Evolutionary conservation across 192 early-diverging fungal genomes (phyloP).

Genomic region (Cetraspora pellucida): DNA sequence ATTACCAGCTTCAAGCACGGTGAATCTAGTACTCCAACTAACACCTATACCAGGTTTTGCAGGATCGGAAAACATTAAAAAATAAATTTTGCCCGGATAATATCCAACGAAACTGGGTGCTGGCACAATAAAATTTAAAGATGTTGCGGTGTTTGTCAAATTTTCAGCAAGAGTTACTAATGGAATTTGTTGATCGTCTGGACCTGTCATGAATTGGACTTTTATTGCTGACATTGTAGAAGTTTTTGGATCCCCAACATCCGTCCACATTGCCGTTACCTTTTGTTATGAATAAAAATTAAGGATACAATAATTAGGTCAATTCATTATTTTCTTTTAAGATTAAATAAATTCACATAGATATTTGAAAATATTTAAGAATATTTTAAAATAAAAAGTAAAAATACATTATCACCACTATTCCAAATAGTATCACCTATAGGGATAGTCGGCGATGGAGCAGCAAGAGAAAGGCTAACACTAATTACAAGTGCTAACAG

Average conservation of each 20-base stretch:
- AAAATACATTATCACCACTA: too few relatives aligned
- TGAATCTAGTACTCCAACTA: conserved; percentile 15
- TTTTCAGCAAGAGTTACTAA: background rate
- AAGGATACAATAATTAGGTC: too few relatives aligned
- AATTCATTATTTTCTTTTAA: too few relatives aligned
- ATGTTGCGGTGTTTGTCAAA: background rate
- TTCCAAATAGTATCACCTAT: too few relatives aligned
- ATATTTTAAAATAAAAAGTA: too few relatives aligned
- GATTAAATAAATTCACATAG: too few relatives aligned
- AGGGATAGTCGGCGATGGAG: too few relatives aligned
- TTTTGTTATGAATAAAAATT: background rate
- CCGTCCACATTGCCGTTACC: background rate
- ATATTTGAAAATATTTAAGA: too few relatives aligned
- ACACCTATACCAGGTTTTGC: background rate
- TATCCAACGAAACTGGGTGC: background rate
- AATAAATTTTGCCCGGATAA: conserved; percentile 21
- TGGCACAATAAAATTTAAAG: background rate
- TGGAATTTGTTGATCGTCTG: background rate
- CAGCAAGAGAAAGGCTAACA: too few relatives aligned
- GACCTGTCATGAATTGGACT: conserved; percentile 3
- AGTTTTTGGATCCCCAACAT: background rate
- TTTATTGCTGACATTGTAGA: background rate
- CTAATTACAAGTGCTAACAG: too few relatives aligned
- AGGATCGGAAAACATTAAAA: conserved; percentile 19
- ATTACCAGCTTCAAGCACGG: background rate